Evolutionary conservation across 768 basidiomycete species (phyloP).

Genomic region (Lactifluus hygrophoroides): DNA sequence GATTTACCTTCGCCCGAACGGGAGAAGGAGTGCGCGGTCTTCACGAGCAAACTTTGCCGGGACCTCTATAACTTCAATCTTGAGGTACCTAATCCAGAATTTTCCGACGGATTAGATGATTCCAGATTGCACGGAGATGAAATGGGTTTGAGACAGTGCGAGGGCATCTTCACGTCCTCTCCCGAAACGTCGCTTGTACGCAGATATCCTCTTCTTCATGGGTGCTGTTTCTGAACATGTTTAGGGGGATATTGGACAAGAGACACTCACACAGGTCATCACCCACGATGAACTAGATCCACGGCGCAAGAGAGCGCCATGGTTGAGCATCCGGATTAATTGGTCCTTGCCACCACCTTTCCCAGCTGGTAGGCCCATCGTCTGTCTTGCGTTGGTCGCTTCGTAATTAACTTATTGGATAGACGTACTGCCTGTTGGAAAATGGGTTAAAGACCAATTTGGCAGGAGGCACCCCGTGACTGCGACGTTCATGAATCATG

Average conservation of each 20-base stretch:
- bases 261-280: constrained; percentile 66
- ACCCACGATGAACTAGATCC: constrained; percentile 62
- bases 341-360: constrained; percentile 41
- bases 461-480: constrained; percentile 48
- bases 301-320: constrained; percentile 37
- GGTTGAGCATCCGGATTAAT: background rate
- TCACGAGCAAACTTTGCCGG: constrained; percentile 45
- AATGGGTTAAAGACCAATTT: constrained; percentile 51
- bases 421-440: constrained; percentile 52
- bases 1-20: constrained; percentile 50
- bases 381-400: background rate
- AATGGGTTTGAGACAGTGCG: background rate
- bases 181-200: constrained; percentile 6
- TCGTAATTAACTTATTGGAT: constrained; percentile 12
- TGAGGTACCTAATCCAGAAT: constrained; percentile 1
- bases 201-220: constrained; percentile 3
- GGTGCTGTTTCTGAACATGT: background rate
- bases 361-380: constrained; percentile 42
- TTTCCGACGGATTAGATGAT: background rate
- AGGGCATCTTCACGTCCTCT: background rate
- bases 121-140: constrained; percentile 2
- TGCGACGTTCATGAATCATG: constrained; percentile 65
- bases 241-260: constrained; percentile 65
- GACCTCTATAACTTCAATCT: constrained; percentile 26
- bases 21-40: constrained; percentile 35